Base-by-base conservation (phyloP, 192 early-diverging fungal genomes). In the Jimgerdemannia flammicorona region DNA sequence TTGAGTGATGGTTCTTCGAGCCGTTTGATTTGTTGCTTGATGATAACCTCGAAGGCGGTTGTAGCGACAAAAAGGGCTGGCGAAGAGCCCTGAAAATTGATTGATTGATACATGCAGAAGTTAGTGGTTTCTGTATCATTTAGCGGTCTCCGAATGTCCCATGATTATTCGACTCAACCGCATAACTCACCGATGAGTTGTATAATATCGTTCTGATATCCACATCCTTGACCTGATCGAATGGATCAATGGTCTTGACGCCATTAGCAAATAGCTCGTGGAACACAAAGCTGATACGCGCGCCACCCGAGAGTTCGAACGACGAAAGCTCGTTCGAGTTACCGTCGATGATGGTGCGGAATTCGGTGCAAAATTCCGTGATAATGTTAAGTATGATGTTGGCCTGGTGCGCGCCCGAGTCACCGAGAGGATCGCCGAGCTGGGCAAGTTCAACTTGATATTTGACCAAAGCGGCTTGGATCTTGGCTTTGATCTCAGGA, bases 401-500 rank as follows among this genome's bases (percentile, higher is more conserved):
- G 76, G 94, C 94, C 72, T 93, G 85, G 77, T 93, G 88, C 4
- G 83, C 85, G 42, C 84, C 79, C 3, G 87, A 82, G 18, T 96
- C 95, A 39, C 87, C 87, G 73, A 97, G 80, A 7, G 96, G 93
- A 76, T 99, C 97, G 64, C 98, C 98, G 40, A 99, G 90, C 76
- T 90, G 87, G 17, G 84, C 83, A 3, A 99, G 90, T 84, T 99
- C 97, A 70, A 85, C 80, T 66, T 88, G 87, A 82, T 98, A 98
- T 78, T 96, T 96, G 43, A 82, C 81, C 44, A 99, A 77, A 3
- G 93, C 90, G 2, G 92, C 87, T 66, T 93, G 87, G 66, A 99
- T 98, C 84, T 98, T 98, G 39, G 96, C 91, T 79, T 99, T 99
- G 80, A 99, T 99, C 78, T 99, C 98, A 41, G 98, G 98, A 41